These are phyloP conservation scores for Trichosporon sp. DNA, from an alignment of 1,284 basidiomycete species.

Conservation along the genomic window DNA sequence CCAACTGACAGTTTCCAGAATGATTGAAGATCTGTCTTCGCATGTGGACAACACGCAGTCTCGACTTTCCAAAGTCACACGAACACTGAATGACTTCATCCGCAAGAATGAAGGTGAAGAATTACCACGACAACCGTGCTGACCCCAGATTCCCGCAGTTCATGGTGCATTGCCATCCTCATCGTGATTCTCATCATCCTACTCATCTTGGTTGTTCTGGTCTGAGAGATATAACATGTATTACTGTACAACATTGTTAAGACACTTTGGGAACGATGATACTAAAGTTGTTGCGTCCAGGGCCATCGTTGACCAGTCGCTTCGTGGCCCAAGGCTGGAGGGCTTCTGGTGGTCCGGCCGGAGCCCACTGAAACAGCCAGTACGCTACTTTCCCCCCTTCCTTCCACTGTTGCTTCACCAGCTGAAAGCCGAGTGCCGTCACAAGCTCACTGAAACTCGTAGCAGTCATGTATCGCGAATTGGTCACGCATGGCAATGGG, in stretches of 20 bases:
- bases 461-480: conserved; percentile 75
- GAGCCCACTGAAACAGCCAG: conserved; percentile 50
- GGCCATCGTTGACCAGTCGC: conserved; percentile 64
- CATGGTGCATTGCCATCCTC: conserved; percentile 67
- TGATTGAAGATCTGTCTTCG: conserved; percentile 77
- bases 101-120: conserved; percentile 73
- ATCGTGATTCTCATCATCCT: conserved; percentile 62
- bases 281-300: conserved; percentile 75
- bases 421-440: conserved; percentile 66
- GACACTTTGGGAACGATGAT: conserved; percentile 56
- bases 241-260: neutral
- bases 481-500: conserved; percentile 75
- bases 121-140: neutral
- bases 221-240: conserved; percentile 42
- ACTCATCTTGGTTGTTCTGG: conserved; percentile 61
- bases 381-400: conserved; percentile 53
- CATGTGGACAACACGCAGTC: conserved; percentile 73
- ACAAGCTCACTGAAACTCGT: conserved; percentile 66
- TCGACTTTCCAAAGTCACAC: conserved; percentile 70
- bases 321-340: conserved; percentile 60
- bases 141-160: conserved; percentile 67
- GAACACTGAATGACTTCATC: conserved; percentile 74
- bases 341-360: conserved; percentile 8
- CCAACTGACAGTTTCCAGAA: conserved; percentile 58
- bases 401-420: conserved; percentile 66